Evolutionary conservation across 495 filamentous ascomycete species (phyloP).

Genomic region (Jackrogersella minutella): DNA sequence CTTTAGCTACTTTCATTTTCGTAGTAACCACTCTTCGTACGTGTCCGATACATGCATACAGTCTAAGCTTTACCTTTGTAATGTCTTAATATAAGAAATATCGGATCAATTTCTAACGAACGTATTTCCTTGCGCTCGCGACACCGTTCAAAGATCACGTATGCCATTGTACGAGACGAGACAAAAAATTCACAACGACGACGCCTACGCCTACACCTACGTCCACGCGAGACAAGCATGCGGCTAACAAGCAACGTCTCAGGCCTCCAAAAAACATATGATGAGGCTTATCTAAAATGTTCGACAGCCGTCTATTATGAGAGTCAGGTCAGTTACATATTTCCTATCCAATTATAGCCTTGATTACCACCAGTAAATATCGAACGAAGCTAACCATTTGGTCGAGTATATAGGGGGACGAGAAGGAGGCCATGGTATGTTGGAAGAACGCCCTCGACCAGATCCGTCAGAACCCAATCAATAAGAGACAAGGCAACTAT

Average conservation of each 20-base stretch:
- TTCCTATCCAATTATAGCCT: background rate
- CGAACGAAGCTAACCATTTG: conserved; percentile 9
- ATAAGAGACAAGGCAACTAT: conserved; percentile 72
- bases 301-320: conserved; percentile 97
- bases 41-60: conserved; percentile 6
- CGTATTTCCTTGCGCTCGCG: conserved; percentile 5
- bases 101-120: conserved; percentile 7
- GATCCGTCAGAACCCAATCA: conserved; percentile 87
- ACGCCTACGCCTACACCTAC: background rate
- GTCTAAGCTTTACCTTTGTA: background rate
- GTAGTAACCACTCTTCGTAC: conserved; percentile 5
- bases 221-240: conserved; percentile 56
- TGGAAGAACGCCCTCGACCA: conserved; percentile 93
- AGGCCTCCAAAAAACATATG: conserved; percentile 94
- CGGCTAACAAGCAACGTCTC: conserved; percentile 82
- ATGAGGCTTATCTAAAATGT: conserved; percentile 92
- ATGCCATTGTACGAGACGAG: conserved; percentile 9
- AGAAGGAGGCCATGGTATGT: conserved; percentile 87
- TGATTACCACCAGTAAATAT: background rate
- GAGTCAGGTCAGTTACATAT: conserved; percentile 70
- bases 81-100: conserved; percentile 6
- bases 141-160: conserved; percentile 9
- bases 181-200: too few relatives aligned
- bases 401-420: conserved; percentile 73
- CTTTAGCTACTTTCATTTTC: background rate